Conservation (phyloP, 805 yeast species). For the Osmozyma mogii region DNA sequence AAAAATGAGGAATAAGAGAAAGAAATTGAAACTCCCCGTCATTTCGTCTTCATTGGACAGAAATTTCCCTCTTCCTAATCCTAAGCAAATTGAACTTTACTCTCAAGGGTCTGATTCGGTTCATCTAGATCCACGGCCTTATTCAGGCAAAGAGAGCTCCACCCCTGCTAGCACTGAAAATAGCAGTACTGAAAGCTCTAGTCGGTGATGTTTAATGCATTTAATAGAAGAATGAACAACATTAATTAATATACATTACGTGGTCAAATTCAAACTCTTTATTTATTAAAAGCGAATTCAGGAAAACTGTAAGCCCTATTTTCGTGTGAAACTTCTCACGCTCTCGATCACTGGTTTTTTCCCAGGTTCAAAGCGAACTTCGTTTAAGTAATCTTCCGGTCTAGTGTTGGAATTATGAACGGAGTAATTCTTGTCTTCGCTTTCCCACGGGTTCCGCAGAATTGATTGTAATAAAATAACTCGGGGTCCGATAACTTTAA, state of each 20-base stretch:
- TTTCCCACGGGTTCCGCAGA: constrained; percentile 15
- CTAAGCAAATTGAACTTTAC: constrained; percentile 11
- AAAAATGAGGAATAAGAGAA: constrained; percentile 2
- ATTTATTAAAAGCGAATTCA: not conserved
- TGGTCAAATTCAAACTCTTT: no score
- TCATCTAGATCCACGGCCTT: constrained; percentile 9
- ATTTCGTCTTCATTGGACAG: constrained; percentile 10
- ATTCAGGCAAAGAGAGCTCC: not conserved
- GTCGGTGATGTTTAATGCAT: no score
- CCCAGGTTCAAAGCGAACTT: not conserved
- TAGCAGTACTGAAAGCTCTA: not conserved
- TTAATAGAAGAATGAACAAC: no score
- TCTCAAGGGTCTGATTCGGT: constrained; percentile 10
- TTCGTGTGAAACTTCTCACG: not conserved
- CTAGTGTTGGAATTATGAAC: no score
- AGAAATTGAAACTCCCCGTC: constrained; percentile 5
- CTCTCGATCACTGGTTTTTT: not conserved
- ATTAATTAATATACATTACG: no score
- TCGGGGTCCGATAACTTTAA: constrained; percentile 50
- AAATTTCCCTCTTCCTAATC: constrained; percentile 13
- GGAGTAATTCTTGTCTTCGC: no score
- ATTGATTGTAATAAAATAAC: constrained; percentile 41
- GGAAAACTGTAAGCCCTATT: no score
- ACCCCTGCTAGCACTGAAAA: not conserved
- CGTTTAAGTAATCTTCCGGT: not conserved